phyloP scores from a whole-genome alignment of 805 yeast genomes.

The Yarrowia bubula region DNA sequence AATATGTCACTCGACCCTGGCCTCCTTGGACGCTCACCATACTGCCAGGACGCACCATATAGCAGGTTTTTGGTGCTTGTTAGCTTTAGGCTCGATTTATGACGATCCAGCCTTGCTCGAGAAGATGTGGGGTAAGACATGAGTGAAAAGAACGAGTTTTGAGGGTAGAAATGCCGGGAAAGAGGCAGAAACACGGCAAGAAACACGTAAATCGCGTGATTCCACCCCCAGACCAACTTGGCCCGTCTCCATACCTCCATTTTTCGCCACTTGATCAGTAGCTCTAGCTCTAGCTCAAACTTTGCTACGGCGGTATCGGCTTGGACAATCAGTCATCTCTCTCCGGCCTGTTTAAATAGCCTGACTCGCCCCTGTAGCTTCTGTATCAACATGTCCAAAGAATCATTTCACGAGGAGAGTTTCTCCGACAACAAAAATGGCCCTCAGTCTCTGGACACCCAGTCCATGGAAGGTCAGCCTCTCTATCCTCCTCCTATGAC shows the following conservation, averaged over 20 bases:
- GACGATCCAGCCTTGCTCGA: constrained; percentile 4
- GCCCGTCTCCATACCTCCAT: neutral
- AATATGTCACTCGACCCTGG: neutral
- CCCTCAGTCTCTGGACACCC: neutral
- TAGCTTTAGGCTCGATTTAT: neutral
- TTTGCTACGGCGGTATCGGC: constrained; percentile 15
- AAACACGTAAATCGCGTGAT: too few relatives aligned
- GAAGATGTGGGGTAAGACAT: neutral
- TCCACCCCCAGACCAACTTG: neutral
- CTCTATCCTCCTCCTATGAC: constrained; percentile 7
- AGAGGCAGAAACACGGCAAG: too few relatives aligned
- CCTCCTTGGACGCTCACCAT: neutral
- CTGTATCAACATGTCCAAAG: neutral
- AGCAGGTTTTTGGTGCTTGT: constrained; percentile 1
- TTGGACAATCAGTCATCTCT: neutral
- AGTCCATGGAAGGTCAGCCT: neutral
- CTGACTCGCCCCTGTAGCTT: neutral
- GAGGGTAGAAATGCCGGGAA: too few relatives aligned
- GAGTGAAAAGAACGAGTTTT: neutral
- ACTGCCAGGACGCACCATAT: neutral
- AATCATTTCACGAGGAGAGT: neutral
- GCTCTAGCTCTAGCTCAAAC: constrained; percentile 16
- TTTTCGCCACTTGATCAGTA: neutral
- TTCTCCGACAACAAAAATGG: neutral
- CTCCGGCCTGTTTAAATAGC: constrained; percentile 3